Evolutionary conservation across 345 rosid genomes (phyloP).

Genomic region (Eucalyptus marginata): DNA sequence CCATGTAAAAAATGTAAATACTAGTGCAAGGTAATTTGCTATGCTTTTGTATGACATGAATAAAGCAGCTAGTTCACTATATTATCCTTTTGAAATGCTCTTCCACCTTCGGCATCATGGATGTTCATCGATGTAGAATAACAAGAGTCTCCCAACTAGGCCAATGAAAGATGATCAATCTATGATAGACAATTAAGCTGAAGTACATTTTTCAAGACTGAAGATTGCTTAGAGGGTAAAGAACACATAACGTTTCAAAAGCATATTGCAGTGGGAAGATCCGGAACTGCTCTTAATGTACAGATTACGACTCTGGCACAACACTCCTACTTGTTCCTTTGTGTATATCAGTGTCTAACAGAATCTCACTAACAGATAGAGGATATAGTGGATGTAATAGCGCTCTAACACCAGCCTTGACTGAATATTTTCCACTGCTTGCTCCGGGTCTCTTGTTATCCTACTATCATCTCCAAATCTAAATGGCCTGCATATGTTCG

Average conservation of each 20-base stretch:
- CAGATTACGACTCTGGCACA: neutral
- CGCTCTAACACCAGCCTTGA: neutral
- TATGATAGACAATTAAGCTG: neutral
- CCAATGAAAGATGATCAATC: neutral
- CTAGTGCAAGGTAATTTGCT: neutral
- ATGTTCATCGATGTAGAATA: neutral
- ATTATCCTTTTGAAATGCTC: neutral
- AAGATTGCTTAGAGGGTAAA: neutral
- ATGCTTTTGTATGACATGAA: neutral
- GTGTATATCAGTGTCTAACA: neutral
- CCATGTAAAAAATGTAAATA: neutral
- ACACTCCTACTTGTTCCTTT: neutral
- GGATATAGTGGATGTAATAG: neutral
- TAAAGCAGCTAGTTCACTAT: neutral
- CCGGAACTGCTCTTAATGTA: neutral
- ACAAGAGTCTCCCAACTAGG: neutral
- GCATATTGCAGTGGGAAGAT: neutral
- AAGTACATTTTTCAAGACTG: neutral
- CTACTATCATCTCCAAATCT: neutral
- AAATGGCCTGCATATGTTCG: neutral
- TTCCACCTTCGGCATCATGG: neutral
- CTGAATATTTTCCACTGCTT: neutral
- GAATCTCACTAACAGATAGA: neutral
- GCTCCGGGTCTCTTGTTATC: neutral
- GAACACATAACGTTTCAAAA: neutral